Base-by-base conservation (phyloP, 108 stramenopile species). In the Parietichytrium sp. region DNA sequence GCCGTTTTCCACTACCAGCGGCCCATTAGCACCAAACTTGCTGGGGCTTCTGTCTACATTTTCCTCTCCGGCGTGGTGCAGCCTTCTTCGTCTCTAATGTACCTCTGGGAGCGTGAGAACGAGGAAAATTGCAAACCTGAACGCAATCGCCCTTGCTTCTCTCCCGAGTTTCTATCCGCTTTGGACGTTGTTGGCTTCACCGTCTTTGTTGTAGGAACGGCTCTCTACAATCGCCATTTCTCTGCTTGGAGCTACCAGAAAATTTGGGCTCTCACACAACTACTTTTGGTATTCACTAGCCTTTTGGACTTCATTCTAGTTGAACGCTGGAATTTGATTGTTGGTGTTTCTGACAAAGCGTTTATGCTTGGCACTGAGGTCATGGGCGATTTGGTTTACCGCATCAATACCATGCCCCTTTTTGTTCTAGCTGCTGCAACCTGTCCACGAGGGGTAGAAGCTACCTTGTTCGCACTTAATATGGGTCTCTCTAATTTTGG, bases 401-500 rank as follows among this genome's bases (percentile, higher is more conserved):
- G 38, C 3, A 6, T 82, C 30, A 47, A 47, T 29, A 33, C 27
- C n/a, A 82, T 82, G 81, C 81, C 81, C 12, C 15, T 51, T 0
- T 82, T 72, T 53, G 81, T 82, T 29, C 50, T 82, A 4, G 81
- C 81, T 13, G 61, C 81, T 4, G 53, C 52, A 55, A 10, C 53
- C 23, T 82, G 81, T 15, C 81, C 81, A 8, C 45, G 48, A 13
- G 31, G 31, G n/a, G 55, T 78, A n/a, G 81, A 82, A 38, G 81
- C 55, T 4, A 82, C 81, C 23, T 49, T 82, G 2, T 82, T 82
- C 20, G 61, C 81, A 16, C 61, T 82, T 16, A 27, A 54, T 16
- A 82, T 82, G 81, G 81, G 77, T 0, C 81, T 82, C 30, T 82
- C 81, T 13, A 82, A 82, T 25, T 82, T 82, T 47, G 81, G 81